Conservation (phyloP, 2,329 filamentous ascomycete genomes). For the Tolypocladium endophyticum region DNA sequence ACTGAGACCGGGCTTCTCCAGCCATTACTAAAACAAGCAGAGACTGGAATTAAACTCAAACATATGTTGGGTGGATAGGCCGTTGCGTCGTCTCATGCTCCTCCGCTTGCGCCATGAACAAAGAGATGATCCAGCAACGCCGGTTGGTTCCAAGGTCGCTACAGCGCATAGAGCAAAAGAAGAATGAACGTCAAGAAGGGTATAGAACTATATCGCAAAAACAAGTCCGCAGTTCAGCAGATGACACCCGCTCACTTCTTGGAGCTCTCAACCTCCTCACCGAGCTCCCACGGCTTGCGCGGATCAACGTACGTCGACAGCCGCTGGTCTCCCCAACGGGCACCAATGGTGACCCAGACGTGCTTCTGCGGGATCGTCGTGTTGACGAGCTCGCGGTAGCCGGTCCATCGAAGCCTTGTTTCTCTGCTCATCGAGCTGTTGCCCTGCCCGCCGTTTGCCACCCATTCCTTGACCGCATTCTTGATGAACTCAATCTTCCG, state of each 20-base stretch:
- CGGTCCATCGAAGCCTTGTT: conserved; percentile 46
- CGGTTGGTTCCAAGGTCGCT: conserved; percentile 1
- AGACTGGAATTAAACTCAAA: not conserved
- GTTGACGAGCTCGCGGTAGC: conserved; percentile 43
- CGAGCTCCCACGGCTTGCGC: conserved; percentile 39
- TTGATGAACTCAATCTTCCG: conserved; percentile 66
- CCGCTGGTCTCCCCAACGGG: conserved; percentile 47
- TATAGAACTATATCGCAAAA: conserved; percentile 3
- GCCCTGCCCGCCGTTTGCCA: conserved; percentile 57
- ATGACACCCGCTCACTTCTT: conserved; percentile 13
- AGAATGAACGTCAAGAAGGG: not conserved
- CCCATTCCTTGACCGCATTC: conserved; percentile 61
- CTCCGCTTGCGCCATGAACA: conserved; percentile 6
- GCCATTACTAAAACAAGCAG: not conserved
- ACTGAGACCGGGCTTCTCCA: not conserved
- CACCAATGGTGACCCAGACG: conserved; percentile 60
- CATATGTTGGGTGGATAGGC: not conserved
- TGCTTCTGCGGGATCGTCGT: conserved; percentile 47
- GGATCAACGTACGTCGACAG: conserved; percentile 46
- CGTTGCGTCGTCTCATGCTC: conserved; percentile 4
- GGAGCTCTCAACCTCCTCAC: conserved; percentile 37
- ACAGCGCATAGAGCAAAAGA: conserved; percentile 2
- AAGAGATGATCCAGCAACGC: conserved; percentile 5
- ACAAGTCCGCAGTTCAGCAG: conserved; percentile 9
- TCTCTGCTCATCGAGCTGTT: conserved; percentile 49